These are phyloP conservation scores for Nepenthes gracilis DNA, from an alignment of 148 eudicot genomes.

Conservation along the genomic window DNA sequence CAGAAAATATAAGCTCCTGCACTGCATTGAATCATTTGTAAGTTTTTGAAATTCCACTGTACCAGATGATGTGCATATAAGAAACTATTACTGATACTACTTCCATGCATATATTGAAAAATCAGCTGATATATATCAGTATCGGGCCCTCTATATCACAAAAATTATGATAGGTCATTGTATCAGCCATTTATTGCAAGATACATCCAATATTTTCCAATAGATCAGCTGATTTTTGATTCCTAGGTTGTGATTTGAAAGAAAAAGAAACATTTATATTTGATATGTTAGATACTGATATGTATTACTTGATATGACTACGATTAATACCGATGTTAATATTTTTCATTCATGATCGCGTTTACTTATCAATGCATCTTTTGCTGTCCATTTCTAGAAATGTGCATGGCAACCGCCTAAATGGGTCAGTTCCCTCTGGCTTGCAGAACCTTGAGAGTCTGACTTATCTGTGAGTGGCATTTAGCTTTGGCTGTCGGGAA, in stretches of 20 bases:
- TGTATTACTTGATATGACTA: neutral
- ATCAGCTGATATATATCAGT: too few relatives aligned
- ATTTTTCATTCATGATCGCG: neutral
- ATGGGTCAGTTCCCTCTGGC: slow-evolving; percentile 53
- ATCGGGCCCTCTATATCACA: too few relatives aligned
- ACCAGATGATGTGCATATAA: neutral
- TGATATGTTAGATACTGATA: neutral
- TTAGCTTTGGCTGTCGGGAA: neutral
- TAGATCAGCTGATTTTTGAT: too few relatives aligned
- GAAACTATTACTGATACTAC: neutral
- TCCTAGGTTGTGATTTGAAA: too few relatives aligned
- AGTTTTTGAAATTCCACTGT: slow-evolving; percentile 6
- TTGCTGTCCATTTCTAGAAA: slow-evolving; percentile 20
- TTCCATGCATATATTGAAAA: neutral
- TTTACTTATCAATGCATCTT: neutral
- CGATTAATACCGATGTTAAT: neutral
- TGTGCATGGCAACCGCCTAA: slow-evolving; percentile 50
- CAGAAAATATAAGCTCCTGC: slow-evolving; percentile 57
- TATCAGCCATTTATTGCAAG: too few relatives aligned
- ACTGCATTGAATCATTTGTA: slow-evolving; percentile 61
- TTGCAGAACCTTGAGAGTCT: slow-evolving; percentile 54
- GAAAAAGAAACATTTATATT: too few relatives aligned
- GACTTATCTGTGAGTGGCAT: slow-evolving; percentile 46
- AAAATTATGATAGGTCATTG: too few relatives aligned
- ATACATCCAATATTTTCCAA: too few relatives aligned